Conservation (phyloP, 139 green algal genomes). For the Dunaliella sp. region DNA sequence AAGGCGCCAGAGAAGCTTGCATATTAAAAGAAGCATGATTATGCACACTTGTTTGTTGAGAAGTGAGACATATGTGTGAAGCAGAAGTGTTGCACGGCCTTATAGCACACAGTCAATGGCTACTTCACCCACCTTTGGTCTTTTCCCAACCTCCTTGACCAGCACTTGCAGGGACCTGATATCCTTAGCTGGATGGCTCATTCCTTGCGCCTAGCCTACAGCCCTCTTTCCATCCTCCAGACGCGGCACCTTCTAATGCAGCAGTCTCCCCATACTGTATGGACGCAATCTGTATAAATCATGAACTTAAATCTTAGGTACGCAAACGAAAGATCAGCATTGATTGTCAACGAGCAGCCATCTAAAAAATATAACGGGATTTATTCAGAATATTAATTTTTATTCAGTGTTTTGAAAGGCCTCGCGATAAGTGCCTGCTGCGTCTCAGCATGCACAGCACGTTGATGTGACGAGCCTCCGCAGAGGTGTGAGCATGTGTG, state of each 20-base stretch:
- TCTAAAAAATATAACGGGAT: no score
- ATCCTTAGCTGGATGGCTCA: not conserved
- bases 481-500: no score
- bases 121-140: slow-evolving; percentile 11
- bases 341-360: no score
- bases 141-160: not conserved
- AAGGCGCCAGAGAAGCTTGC: not conserved
- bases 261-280: no score
- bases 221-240: not conserved
- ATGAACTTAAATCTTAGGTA: not conserved
- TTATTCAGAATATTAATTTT: no score
- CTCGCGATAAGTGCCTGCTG: no score
- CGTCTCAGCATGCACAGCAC: no score
- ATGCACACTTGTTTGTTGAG: not conserved
- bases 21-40: not conserved
- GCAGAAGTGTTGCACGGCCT: not conserved
- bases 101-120: not conserved
- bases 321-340: not conserved
- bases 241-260: not conserved
- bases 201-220: not conserved
- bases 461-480: no score
- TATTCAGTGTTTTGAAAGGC: no score
- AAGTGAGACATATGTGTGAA: not conserved
- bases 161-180: not conserved
- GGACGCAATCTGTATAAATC: not conserved